Evolutionary conservation across 371 early-diverging fungal genomes (phyloP), one percentile per base, ranked within the genome.

Genomic region (Rhizomucor pusillus): DNA sequence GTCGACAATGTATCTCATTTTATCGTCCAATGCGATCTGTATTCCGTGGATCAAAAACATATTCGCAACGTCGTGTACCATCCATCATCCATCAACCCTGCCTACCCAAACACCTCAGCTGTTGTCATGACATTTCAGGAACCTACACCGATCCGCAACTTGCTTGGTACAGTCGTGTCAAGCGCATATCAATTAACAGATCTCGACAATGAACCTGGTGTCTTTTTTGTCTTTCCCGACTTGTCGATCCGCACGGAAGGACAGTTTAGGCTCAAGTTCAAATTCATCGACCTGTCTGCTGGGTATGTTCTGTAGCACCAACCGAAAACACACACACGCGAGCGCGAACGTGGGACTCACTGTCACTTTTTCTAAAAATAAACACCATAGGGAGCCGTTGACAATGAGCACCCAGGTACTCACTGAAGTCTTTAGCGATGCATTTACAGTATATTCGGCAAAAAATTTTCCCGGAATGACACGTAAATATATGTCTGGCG

Each of bases 381-480:
- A n/a, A n/a, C n/a, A n/a, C n/a, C n/a, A 47, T 23, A 70, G 68
- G 18, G 62, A 64, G 13, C 59, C 68, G 18, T 55, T 60, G 29
- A 65, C 59, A 10, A 62, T 65, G 43, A 65, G 58, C 6, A 69
- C 82, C 2, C 50, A 58, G 9, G 53, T 67, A 0, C 60, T 66
- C 13, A 51, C 51, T 39, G 71, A 67, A 34, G 50, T 65, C 10
- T 63, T 66, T 44, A 66, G 79, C 11, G 62, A 77, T 29, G 51
- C 67, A 5, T 80, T 84, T 53, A 62, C 65, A 14, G 77, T 80
- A 0, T 81, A 71, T 54, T 67, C 79, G 3, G 81, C 80, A 0
- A 84, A 84, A 67, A 66, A 67, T 46, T 86, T 86, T 56, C 86
- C 84, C 25, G 84, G 86, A 18, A 81, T 84, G 82, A 76, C 80